Base-by-base conservation (phyloP, 1,139 yeast genomes). In the Sugiyamaella novakii region DNA sequence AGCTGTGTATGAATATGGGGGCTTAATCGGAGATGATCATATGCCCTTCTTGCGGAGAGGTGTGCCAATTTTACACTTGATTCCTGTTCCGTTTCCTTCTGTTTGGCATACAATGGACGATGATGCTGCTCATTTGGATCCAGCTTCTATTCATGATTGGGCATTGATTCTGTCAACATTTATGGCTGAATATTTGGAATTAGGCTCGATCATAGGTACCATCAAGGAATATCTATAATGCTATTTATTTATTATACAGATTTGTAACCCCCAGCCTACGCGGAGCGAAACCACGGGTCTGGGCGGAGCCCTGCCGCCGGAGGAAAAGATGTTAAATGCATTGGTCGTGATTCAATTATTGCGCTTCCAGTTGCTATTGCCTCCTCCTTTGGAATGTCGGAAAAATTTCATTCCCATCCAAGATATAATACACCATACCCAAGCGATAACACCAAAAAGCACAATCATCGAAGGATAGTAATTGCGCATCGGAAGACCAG, bases 341-440 rank as follows among this genome's bases (percentile, higher is more conserved):
- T 38, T 28, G n/a, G 34, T 27, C 21, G n/a, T n/a, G n/a, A 22
- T 8, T 27, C 25, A n/a, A n/a, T 6, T 21, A 11, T 8, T n/a
- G n/a, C n/a, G n/a, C 27, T 34, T 43, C 22, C 42, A 15, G n/a
- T 30, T 40, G 31, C 30, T 41, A 12, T 30, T 27, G 2, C 54
- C 54, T 8, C 68, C 72, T 11, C 88, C 88, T 59, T 82, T 83
- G 27, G 91, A 83, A 62, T 85, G 92, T 42, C 88, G 69, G 65
- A 85, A 85, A 51, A 84, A 71, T 64, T 85, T 85, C 76, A 84
- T 76, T 27, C 92, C 89, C 54, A 82, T 73, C 94, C 94, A 85
- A 5, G 89, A 81, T 2, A 78, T 70, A 5, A 83, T 67, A 36
- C 88, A 79, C 92, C 94, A 85, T 65, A 86, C 77, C 92, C 94